A percentile compares a stretch with the other conserved stretches of the same genome.
Evolutionary conservation across 257 asterid genomes (phyloP).

Genomic region (Lithospermum erythrorhizon): DNA sequence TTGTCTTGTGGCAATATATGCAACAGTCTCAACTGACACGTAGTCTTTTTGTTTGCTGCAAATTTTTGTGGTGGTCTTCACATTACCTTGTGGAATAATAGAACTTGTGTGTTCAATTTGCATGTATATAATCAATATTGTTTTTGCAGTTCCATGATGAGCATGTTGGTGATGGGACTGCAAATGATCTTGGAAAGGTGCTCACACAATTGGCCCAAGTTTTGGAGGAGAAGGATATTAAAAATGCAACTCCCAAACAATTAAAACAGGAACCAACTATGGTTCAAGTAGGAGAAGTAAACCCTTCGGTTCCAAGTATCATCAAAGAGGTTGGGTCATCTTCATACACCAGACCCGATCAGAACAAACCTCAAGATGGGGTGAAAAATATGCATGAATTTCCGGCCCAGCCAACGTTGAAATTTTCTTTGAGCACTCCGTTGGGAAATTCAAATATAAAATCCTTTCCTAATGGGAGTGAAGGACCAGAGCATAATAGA

Average conservation of each 20-base stretch:
- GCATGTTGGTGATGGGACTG: conserved; percentile 20
- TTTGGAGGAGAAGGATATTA: conserved; percentile 18
- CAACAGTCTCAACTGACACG: not conserved
- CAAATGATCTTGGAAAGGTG: conserved; percentile 8
- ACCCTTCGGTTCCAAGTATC: conserved; percentile 30
- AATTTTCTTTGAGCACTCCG: conserved; percentile 45
- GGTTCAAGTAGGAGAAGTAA: conserved; percentile 26
- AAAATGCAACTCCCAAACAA: conserved; percentile 10
- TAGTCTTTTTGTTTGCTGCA: not conserved
- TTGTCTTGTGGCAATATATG: not conserved
- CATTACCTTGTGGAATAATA: not conserved
- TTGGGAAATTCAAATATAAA: conserved; percentile 32
- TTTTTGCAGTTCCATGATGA: conserved; percentile 43
- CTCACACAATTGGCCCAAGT: conserved; percentile 17
- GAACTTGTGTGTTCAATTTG: not conserved
- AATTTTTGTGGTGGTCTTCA: not conserved
- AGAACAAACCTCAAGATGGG: conserved; percentile 40
- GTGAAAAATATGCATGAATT: conserved; percentile 47
- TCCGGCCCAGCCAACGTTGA: conserved; percentile 41
- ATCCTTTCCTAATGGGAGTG: conserved; percentile 49
- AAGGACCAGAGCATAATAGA: conserved; percentile 57
- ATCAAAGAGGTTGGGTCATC: conserved; percentile 35
- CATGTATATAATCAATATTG: conserved; percentile 3
- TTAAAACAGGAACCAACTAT: conserved; percentile 30
- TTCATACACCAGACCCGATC: conserved; percentile 38